Conservation (phyloP, 345 rosid species). For the Eucalyptus tenuipes region DNA sequence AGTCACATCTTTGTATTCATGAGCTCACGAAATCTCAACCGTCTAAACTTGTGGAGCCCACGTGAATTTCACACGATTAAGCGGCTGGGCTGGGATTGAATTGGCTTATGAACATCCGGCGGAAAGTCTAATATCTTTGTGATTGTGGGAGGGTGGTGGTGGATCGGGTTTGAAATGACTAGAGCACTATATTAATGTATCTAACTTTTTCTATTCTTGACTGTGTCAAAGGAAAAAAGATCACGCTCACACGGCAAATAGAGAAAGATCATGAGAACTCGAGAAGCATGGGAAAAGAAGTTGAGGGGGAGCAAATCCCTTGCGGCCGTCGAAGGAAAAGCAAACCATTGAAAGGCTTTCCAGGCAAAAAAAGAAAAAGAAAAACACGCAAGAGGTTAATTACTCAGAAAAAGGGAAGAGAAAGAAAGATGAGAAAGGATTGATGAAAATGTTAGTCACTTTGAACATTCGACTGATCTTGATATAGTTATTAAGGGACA, state of each 20-base stretch:
- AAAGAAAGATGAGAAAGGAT: neutral
- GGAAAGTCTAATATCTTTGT: neutral
- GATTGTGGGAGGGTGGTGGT: neutral
- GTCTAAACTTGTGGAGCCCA: neutral
- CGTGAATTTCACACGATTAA: neutral
- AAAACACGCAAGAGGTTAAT: neutral
- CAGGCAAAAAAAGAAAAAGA: neutral
- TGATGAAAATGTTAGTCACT: neutral
- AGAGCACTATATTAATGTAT: neutral
- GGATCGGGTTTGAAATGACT: neutral
- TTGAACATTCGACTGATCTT: neutral
- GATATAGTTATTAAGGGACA: neutral
- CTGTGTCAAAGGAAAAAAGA: neutral
- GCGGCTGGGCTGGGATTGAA: neutral
- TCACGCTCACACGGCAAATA: neutral
- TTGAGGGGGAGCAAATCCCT: neutral
- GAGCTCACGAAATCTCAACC: neutral
- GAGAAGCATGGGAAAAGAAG: neutral
- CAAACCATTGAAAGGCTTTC: neutral
- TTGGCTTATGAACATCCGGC: neutral
- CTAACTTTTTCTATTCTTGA: neutral
- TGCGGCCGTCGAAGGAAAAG: neutral
- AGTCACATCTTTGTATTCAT: neutral
- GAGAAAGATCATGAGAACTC: neutral
- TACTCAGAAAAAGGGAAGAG: neutral